Evolutionary conservation across 2,329 filamentous ascomycete genomes (phyloP).

Genomic region (Corniculantispora saksenae): DNA sequence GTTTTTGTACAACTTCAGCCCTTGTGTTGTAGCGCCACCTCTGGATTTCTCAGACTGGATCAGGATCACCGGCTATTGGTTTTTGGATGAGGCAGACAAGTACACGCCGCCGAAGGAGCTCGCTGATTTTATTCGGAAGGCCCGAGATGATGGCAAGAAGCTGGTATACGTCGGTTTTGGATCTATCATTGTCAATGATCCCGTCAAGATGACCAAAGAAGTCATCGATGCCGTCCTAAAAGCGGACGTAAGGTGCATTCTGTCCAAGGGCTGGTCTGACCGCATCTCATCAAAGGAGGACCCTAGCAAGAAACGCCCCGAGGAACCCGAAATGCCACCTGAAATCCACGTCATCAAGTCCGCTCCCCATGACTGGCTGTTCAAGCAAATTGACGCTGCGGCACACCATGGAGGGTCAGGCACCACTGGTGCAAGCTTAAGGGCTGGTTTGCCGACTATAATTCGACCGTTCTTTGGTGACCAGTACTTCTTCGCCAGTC

Average conservation of each 20-base stretch:
- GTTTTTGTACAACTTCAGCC: constrained; percentile 96
- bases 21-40: constrained; percentile 88
- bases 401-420: constrained; percentile 94
- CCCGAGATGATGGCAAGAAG: constrained; percentile 80
- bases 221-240: constrained; percentile 89
- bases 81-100: constrained; percentile 73
- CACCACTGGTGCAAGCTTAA: constrained; percentile 88
- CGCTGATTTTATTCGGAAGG: constrained; percentile 77
- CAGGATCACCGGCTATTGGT: constrained; percentile 96
- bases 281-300: constrained; percentile 57
- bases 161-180: constrained; percentile 97
- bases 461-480: constrained; percentile 97
- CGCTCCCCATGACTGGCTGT: constrained; percentile 96
- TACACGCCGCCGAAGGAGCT: constrained; percentile 79
- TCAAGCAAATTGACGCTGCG: constrained; percentile 88
- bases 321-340: constrained; percentile 67
- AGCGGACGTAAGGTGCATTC: constrained; percentile 89
- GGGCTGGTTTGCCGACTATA: constrained; percentile 90
- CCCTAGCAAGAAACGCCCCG: constrained; percentile 50
- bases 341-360: constrained; percentile 88
- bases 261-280: constrained; percentile 97
- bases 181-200: constrained; percentile 90
- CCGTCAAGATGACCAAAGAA: constrained; percentile 84
- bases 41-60: constrained; percentile 98
- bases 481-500: constrained; percentile 90